phyloP scores from a whole-genome alignment of 2,329 filamentous ascomycete genomes.

The Penicillium paneum region DNA sequence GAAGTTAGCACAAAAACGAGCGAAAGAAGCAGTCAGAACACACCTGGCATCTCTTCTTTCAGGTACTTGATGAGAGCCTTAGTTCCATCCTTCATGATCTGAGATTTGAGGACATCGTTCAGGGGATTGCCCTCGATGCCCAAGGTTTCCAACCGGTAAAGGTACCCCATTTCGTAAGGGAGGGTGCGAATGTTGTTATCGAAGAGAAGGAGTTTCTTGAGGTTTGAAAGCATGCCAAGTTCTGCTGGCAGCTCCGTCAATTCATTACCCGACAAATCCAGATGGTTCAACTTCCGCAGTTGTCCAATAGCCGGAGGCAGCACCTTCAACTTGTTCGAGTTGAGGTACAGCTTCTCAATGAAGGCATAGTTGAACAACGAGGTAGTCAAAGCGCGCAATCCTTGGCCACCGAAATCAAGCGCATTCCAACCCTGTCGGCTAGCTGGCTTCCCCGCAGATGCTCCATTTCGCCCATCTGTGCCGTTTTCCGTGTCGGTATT shows the following conservation, averaged over 20 bases:
- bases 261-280: constrained; percentile 88
- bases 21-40: constrained; percentile 35
- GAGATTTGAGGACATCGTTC: constrained; percentile 70
- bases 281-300: constrained; percentile 73
- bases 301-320: constrained; percentile 80
- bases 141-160: constrained; percentile 83
- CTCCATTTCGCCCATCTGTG: constrained; percentile 61
- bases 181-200: constrained; percentile 83
- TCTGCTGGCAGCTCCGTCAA: constrained; percentile 79
- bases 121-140: constrained; percentile 91
- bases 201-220: constrained; percentile 81
- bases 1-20: constrained; percentile 18
- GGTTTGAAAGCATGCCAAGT: constrained; percentile 92
- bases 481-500: constrained; percentile 48
- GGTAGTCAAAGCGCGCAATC: constrained; percentile 74
- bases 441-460: constrained; percentile 57
- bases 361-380: constrained; percentile 86
- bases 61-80: constrained; percentile 78
- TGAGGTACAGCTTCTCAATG: constrained; percentile 86
- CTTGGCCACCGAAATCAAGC: constrained; percentile 94
- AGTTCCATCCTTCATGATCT: constrained; percentile 83
- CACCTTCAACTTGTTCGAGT: constrained; percentile 80
- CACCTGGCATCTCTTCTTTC: constrained; percentile 80
- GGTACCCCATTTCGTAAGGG: constrained; percentile 80
- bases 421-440: constrained; percentile 82